Base-by-base conservation (phyloP, 331 rosid species). In the Prunus yedoensis region DNA sequence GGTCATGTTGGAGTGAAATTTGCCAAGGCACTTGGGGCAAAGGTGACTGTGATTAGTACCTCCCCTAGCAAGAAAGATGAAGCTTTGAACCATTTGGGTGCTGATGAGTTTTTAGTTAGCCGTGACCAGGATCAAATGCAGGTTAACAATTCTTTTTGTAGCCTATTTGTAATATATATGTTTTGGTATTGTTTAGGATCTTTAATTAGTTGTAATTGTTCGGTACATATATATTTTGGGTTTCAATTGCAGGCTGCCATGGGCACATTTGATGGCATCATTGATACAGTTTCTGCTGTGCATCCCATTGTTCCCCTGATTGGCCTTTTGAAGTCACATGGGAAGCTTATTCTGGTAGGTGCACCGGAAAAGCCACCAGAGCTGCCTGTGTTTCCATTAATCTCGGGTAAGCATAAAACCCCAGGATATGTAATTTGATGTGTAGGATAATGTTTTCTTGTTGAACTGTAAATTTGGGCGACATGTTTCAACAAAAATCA, bases 1-100 rank as follows among this genome's bases (percentile, higher is more conserved):
- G 79, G 77, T 2, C 79, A 78, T 21, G 8, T 45, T 4, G 71
- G 71, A 11, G 13, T 43, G 32, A 66, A 66, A 66, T 66, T 66
- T 15, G 71, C 71, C 2, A 43, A 66, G 54, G 71, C 71, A 0
- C 50, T 82, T 27, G 85, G 82, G 0, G 70, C 75, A 66, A 74
- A 73, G 23, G 66, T 82, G 66, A 74, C 82, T 12, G 85, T 82
- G 25, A 82, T 74, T 30, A 78, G 85, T 73, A 73, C 80, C 30
- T 68, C 85, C 17, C 54, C 43, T 60, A 54, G 57, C 73, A 82
- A 82, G 43, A 82, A 80, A 54, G 58, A 43, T 45, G 82, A 82
- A 17, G 80, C 85, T 32, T 49, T 82, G 41, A 61, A 74, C 8
- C 74, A 74, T 61, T 73, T 82, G 23, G 82, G 77, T 9, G 85